phyloP scores from a whole-genome alignment of 139 green algal genomes.

The Coelastrella sp. region DNA sequence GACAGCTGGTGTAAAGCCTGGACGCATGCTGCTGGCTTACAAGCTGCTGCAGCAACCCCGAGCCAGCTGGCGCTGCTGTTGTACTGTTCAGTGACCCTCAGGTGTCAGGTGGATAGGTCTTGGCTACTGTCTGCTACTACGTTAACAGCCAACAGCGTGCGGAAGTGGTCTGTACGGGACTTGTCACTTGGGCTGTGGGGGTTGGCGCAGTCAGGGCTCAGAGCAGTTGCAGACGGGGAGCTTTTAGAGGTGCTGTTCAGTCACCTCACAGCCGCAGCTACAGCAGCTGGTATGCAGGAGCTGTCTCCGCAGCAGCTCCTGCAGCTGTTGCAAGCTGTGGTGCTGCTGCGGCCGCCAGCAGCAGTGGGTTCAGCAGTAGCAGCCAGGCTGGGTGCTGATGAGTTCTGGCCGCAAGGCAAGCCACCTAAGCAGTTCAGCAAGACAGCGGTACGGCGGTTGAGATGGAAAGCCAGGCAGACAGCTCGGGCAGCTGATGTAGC shows the following conservation, averaged over 20 bases:
- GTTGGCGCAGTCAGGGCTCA: constrained; percentile 16
- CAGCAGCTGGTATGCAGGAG: constrained; percentile 21
- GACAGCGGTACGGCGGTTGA: not conserved
- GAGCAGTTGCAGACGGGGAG: constrained; percentile 34
- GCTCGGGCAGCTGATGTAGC: not conserved
- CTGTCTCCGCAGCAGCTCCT: not conserved
- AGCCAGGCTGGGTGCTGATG: not conserved
- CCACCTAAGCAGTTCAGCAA: not conserved
- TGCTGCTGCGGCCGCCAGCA: constrained; percentile 28
- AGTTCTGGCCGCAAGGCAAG: not conserved
- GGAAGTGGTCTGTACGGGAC: constrained; percentile 22
- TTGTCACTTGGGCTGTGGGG: constrained; percentile 37
- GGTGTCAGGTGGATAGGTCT: not conserved
- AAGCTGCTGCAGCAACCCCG: constrained; percentile 8
- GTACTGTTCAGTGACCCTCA: constrained; percentile 8
- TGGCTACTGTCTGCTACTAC: constrained; percentile 22
- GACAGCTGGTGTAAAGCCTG: constrained; percentile 14
- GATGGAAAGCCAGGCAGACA: constrained; percentile 6
- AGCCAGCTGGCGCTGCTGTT: constrained; percentile 16
- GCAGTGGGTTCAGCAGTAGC: not conserved
- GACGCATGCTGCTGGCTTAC: not conserved
- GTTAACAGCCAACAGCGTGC: not conserved
- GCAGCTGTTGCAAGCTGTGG: constrained; percentile 44
- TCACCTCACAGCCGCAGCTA: not conserved
- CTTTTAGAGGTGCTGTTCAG: constrained; percentile 32